phyloP scores from a whole-genome alignment of 2,329 filamentous ascomycete genomes.

The Ceratocystis eucalypticola region DNA sequence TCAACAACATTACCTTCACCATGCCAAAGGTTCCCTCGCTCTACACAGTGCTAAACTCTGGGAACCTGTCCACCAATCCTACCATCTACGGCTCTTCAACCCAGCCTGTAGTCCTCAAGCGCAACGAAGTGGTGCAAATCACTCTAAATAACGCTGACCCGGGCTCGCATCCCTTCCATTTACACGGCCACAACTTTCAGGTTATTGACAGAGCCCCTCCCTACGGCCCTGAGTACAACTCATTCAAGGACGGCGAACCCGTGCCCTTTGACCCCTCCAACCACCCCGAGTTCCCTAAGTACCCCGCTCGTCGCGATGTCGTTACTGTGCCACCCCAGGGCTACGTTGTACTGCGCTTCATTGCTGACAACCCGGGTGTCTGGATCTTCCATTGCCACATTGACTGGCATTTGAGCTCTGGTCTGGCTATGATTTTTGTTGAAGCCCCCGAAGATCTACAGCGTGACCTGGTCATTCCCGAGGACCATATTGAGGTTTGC shows the following conservation, averaged over 20 bases:
- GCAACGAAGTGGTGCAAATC: slow-evolving; percentile 42
- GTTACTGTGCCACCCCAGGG: slow-evolving; percentile 34
- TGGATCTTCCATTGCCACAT: slow-evolving; percentile 37
- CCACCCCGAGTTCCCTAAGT: slow-evolving; percentile 26
- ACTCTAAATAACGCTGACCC: slow-evolving; percentile 46
- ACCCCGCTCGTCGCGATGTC: slow-evolving; percentile 37
- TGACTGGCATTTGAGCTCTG: slow-evolving; percentile 38
- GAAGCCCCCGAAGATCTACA: slow-evolving; percentile 32
- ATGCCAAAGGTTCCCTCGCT: slow-evolving; percentile 52
- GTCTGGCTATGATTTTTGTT: slow-evolving; percentile 29
- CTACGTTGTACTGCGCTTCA: slow-evolving; percentile 35
- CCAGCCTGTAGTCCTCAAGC: slow-evolving; percentile 40
- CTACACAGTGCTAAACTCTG: slow-evolving; percentile 50
- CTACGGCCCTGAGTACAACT: slow-evolving; percentile 16
- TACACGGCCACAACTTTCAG: slow-evolving; percentile 50
- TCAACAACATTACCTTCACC: slow-evolving; percentile 53
- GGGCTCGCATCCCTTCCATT: slow-evolving; percentile 49
- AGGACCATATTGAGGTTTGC: slow-evolving; percentile 32
- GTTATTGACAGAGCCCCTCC: slow-evolving; percentile 26
- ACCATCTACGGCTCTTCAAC: slow-evolving; percentile 38
- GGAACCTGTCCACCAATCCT: slow-evolving; percentile 33
- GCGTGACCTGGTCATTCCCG: slow-evolving; percentile 40
- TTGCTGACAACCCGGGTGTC: slow-evolving; percentile 34
- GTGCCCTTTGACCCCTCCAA: slow-evolving; percentile 29
- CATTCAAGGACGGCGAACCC: slow-evolving; percentile 21